Base-by-base conservation (phyloP, 2,329 filamentous ascomycete genomes). In the Teratosphaeria pseudoeucalypti region DNA sequence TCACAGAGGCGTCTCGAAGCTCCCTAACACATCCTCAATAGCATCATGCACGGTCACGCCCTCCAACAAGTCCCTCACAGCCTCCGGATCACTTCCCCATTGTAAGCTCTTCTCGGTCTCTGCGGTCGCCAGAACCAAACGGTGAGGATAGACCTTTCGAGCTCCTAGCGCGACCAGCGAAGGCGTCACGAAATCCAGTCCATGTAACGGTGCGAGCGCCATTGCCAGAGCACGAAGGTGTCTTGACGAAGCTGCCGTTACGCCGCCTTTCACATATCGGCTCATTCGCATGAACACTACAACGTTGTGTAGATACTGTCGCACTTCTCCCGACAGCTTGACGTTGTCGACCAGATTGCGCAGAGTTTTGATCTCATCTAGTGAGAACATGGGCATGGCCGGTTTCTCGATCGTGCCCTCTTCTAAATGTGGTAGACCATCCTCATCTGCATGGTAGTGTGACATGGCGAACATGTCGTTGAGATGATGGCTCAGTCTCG, bases 391-490 rank as follows among this genome's bases (percentile, higher is more conserved):
- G 19, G 63, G 63, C 0, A 64, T 62, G 9, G 68, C 61, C 74
- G 72, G 6, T 72, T 54, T 11, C 39, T 78, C 55, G 71, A 71
- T 27, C 64, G 69, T 0, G 71, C 76, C 34, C 62, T 68, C 86
- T 61, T 95, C 88, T 0, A 92, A 73, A 63, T 94, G 88, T 4
- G 85, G 80, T 62, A 91, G 87, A 0, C 87, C 89, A 70, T 92
- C 85, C 1, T 80, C 77, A 3, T 82, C 79, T 60, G 86, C 82
- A 68, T 97, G 91, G 76, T 86, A 89, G 72, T 97, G 92, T 0
- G 89, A 92, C 60, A 97, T 85, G 70, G 91, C 90, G 65, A 97
- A 87, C 64, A 89, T 84, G 61, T 97, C 90, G 67, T 91, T 95
- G 58, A 81, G 65, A 65, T 80, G 79, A 52, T 72, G 69, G 2